Conservation (phyloP, 2,329 filamentous ascomycete species). For the Dothideomycetes sp. region DNA sequence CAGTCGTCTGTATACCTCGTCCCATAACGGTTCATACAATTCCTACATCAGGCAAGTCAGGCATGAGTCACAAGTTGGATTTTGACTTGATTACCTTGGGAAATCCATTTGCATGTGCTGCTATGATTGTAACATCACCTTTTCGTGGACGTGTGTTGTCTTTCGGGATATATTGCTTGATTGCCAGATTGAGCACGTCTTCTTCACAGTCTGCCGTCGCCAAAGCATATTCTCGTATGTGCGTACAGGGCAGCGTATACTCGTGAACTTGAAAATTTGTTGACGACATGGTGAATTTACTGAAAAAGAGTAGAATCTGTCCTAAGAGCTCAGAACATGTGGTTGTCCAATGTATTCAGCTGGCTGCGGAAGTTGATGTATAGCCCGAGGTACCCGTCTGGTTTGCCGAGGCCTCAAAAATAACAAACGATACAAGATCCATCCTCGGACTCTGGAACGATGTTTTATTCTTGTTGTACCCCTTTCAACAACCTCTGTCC, state of each 20-base stretch:
- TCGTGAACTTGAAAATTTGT: slow-evolving; percentile 57
- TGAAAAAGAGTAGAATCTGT: no score
- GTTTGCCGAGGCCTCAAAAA: no score
- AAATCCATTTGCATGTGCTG: slow-evolving; percentile 83
- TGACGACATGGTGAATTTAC: slow-evolving; percentile 26
- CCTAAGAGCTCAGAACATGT: no score
- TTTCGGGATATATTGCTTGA: slow-evolving; percentile 82
- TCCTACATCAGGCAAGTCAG: slow-evolving; percentile 45
- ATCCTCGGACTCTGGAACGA: no score
- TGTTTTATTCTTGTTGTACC: no score
- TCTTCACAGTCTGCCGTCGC: slow-evolving; percentile 66
- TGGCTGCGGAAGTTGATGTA: no score
- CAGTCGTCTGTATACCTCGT: slow-evolving; percentile 59
- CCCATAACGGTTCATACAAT: slow-evolving; percentile 86
- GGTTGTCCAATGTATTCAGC: no score
- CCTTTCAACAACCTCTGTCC: no score
- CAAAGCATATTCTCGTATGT: slow-evolving; percentile 73
- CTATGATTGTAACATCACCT: slow-evolving; percentile 78
- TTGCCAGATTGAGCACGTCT: slow-evolving; percentile 60
- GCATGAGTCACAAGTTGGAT: not conserved
- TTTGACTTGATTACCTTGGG: slow-evolving; percentile 49
- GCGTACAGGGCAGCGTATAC: slow-evolving; percentile 63
- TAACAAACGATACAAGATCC: no score
- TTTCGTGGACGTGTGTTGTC: slow-evolving; percentile 58
- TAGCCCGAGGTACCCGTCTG: no score